A percentile compares a stretch with the other conserved stretches of the same genome.
These are phyloP conservation scores for Lipomyces japonicus DNA, from an alignment of 805 yeast genomes.

Conservation along the genomic window DNA sequence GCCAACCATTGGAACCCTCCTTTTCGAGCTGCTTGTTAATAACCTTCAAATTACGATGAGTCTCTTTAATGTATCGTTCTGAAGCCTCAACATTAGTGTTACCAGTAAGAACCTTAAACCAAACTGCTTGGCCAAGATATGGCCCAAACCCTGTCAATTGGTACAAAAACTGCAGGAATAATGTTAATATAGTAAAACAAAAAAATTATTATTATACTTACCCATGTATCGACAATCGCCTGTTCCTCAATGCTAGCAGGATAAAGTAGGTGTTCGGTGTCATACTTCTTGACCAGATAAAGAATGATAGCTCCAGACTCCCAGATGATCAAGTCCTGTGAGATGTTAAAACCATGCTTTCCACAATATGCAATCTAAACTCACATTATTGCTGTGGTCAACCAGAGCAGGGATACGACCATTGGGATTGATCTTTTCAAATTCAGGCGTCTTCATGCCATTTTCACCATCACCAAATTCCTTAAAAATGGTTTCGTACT, in stretches of 20 bases:
- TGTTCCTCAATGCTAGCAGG: conserved; percentile 26
- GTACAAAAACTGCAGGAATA: conserved; percentile 18
- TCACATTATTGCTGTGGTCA: conserved; percentile 18
- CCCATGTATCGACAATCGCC: conserved; percentile 29
- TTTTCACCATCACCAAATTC: conserved; percentile 47
- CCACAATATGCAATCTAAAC: not conserved
- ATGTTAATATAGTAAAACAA: not conserved
- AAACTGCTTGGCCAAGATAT: conserved; percentile 74
- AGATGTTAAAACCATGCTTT: not conserved
- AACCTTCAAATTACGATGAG: conserved; percentile 85
- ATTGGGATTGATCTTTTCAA: conserved; percentile 54
- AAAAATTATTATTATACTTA: not conserved
- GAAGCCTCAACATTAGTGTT: conserved; percentile 77
- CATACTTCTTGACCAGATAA: conserved; percentile 61
- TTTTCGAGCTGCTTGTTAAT: conserved; percentile 76
- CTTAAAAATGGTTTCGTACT: conserved; percentile 55
- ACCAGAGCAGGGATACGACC: conserved; percentile 59
- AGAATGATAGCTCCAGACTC: conserved; percentile 85
- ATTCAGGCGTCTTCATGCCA: conserved; percentile 51
- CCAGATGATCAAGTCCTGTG: conserved; percentile 53
- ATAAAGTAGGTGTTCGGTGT: conserved; percentile 43
- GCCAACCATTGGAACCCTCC: conserved; percentile 86
- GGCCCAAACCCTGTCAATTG: conserved; percentile 29
- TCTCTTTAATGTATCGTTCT: conserved; percentile 81
- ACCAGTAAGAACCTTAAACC: conserved; percentile 78